phyloP scores from a whole-genome alignment of 1,139 yeast species.

The Suhomyces ambrosiae region DNA sequence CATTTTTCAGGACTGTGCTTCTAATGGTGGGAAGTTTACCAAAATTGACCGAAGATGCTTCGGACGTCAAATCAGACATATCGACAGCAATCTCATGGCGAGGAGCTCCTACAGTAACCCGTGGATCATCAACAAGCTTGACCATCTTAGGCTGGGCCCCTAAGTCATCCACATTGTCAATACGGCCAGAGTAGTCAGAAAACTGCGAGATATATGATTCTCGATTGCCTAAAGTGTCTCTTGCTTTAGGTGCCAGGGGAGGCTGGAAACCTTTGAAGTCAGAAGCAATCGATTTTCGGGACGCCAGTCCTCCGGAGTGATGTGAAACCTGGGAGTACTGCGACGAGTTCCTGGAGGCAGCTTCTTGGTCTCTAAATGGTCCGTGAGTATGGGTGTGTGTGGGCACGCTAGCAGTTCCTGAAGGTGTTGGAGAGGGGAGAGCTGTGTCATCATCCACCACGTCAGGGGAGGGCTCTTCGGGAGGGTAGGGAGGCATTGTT shows the following conservation, averaged over 20 bases:
- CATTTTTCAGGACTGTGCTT: slow-evolving; percentile 7
- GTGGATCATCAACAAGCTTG: slow-evolving; percentile 12
- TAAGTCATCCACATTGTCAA: slow-evolving; percentile 20
- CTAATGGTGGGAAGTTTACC: slow-evolving; percentile 23
- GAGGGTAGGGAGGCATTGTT: slow-evolving; percentile 5
- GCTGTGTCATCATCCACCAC: neutral
- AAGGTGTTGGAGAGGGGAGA: slow-evolving; percentile 1
- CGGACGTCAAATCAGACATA: slow-evolving; percentile 13
- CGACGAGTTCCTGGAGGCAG: slow-evolving; percentile 7
- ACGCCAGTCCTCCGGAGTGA: slow-evolving; percentile 5
- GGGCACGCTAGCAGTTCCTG: neutral
- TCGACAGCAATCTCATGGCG: slow-evolving; percentile 7
- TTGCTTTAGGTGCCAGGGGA: slow-evolving; percentile 11
- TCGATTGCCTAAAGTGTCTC: slow-evolving; percentile 15
- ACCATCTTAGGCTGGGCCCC: slow-evolving; percentile 17
- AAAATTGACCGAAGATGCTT: slow-evolving; percentile 18
- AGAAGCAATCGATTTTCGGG: slow-evolving; percentile 9
- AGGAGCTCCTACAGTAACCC: neutral
- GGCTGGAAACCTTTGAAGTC: slow-evolving; percentile 15
- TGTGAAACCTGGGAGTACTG: slow-evolving; percentile 7
- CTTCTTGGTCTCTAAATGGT: slow-evolving; percentile 1
- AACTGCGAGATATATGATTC: slow-evolving; percentile 30
- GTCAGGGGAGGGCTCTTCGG: slow-evolving; percentile 2
- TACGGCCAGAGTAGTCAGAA: slow-evolving; percentile 34
- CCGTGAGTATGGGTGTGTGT: neutral